Evolutionary conservation across 225 moss, liverwort and hornwort species (phyloP).

Genomic region (Lunularia cruciata): DNA sequence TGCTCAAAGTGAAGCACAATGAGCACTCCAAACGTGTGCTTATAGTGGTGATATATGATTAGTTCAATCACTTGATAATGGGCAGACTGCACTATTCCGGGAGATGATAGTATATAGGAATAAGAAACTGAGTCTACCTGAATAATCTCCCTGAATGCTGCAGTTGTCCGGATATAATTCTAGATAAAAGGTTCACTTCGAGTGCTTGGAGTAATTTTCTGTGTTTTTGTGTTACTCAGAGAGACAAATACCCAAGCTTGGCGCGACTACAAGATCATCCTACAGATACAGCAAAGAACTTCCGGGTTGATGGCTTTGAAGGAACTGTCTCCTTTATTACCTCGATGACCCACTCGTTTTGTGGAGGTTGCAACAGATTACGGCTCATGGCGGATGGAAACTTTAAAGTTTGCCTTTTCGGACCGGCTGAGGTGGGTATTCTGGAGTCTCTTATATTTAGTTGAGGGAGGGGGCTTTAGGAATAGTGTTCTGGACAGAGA

Average conservation of each 20-base stretch:
- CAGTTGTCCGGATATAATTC: too few relatives aligned
- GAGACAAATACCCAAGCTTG: slow-evolving; percentile 63
- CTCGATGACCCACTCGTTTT: slow-evolving; percentile 96
- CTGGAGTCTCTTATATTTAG: not conserved
- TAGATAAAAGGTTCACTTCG: too few relatives aligned
- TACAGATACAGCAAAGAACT: slow-evolving; percentile 94
- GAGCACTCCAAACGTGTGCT: too few relatives aligned
- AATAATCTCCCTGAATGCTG: too few relatives aligned
- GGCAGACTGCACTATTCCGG: not conserved
- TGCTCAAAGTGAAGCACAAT: too few relatives aligned
- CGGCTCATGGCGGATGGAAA: slow-evolving; percentile 99
- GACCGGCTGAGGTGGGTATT: slow-evolving; percentile 76
- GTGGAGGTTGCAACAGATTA: slow-evolving; percentile 93
- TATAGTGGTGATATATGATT: too few relatives aligned
- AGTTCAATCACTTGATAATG: too few relatives aligned
- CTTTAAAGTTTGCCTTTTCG: slow-evolving; percentile 98
- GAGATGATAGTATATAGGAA: too few relatives aligned
- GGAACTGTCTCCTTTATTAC: slow-evolving; percentile 94
- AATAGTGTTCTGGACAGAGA: too few relatives aligned
- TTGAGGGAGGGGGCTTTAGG: too few relatives aligned
- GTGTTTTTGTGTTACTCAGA: slow-evolving; percentile 44
- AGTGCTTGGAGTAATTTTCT: not conserved
- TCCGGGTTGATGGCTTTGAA: slow-evolving; percentile 72
- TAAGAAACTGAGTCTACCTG: too few relatives aligned
- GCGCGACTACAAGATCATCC: slow-evolving; percentile 71